A percentile compares a stretch with the other conserved stretches of the same genome.
These are phyloP conservation scores for Thielaviopsis punctulata DNA, from an alignment of 2,329 filamentous ascomycete species.

Conservation along the genomic window DNA sequence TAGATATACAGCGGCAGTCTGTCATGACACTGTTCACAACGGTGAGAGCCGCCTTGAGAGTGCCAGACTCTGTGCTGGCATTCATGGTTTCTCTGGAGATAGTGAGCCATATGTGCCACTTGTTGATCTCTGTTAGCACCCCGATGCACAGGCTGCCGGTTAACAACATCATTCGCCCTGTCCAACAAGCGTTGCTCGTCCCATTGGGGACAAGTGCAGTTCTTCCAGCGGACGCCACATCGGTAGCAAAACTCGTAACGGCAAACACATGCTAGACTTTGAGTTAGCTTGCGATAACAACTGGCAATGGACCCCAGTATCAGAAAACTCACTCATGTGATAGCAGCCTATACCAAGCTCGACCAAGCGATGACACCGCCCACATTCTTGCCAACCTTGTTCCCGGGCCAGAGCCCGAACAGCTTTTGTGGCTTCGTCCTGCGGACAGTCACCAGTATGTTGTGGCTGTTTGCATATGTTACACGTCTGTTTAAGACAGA, in stretches of 20 bases:
- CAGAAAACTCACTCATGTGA: conserved; percentile 35
- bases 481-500: conserved; percentile 30
- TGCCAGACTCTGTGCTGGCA: conserved; percentile 23
- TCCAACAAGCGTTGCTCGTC: conserved; percentile 17
- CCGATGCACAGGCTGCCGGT: not conserved
- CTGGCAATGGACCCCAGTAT: not conserved
- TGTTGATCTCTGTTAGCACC: not conserved
- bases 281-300: not conserved
- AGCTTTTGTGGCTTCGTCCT: conserved; percentile 24
- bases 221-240: conserved; percentile 27
- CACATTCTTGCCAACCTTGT: conserved; percentile 35
- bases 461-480: conserved; percentile 28
- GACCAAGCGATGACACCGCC: conserved; percentile 27
- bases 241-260: conserved; percentile 31
- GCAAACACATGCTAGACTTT: conserved; percentile 27
- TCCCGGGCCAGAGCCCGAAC: conserved; percentile 24
- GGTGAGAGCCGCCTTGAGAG: conserved; percentile 18
- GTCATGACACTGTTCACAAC: conserved; percentile 26
- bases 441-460: conserved; percentile 31
- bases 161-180: not conserved
- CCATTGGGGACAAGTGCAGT: conserved; percentile 23
- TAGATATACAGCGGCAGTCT: conserved; percentile 25
- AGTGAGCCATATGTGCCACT: conserved; percentile 17
- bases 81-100: conserved; percentile 21
- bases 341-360: conserved; percentile 34